Conservation (phyloP, 306 rosid species). For the Hippophae tibetana region DNA sequence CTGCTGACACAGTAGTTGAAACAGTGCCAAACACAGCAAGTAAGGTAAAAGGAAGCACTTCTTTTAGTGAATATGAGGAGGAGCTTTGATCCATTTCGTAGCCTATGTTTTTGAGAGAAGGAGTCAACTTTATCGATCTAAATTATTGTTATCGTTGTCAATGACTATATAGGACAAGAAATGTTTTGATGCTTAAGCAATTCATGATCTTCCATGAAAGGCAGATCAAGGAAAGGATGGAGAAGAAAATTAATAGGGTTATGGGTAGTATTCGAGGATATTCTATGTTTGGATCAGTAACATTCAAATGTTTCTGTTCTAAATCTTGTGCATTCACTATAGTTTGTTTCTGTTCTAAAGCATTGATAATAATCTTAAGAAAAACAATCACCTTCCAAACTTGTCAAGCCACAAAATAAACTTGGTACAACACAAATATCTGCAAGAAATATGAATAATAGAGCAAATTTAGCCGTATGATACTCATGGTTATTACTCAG, state of each 20-base stretch:
- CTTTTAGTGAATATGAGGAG: conserved; percentile 25
- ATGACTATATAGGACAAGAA: neutral
- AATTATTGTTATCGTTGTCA: neutral
- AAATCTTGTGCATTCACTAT: too few species aligned
- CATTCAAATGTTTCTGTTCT: too few species aligned
- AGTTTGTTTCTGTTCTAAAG: too few species aligned
- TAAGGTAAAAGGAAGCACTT: conserved; percentile 21
- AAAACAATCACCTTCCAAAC: too few species aligned
- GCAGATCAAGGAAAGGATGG: neutral
- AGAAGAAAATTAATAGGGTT: neutral
- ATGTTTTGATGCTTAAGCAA: neutral
- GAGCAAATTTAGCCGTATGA: too few species aligned
- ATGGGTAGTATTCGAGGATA: too few species aligned
- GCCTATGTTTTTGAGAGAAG: neutral
- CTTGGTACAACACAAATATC: too few species aligned
- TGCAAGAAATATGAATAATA: too few species aligned
- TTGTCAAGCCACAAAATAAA: too few species aligned
- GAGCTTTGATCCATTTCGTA: conserved; percentile 30
- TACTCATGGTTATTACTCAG: too few species aligned
- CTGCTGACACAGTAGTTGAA: conserved; percentile 39
- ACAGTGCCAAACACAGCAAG: conserved; percentile 30
- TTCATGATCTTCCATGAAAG: neutral
- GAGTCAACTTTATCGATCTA: neutral
- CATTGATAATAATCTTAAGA: too few species aligned
- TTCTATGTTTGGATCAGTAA: too few species aligned